Evolutionary conservation across 169 alveolate genomes (phyloP).

Genomic region (Babesia bovis): DNA sequence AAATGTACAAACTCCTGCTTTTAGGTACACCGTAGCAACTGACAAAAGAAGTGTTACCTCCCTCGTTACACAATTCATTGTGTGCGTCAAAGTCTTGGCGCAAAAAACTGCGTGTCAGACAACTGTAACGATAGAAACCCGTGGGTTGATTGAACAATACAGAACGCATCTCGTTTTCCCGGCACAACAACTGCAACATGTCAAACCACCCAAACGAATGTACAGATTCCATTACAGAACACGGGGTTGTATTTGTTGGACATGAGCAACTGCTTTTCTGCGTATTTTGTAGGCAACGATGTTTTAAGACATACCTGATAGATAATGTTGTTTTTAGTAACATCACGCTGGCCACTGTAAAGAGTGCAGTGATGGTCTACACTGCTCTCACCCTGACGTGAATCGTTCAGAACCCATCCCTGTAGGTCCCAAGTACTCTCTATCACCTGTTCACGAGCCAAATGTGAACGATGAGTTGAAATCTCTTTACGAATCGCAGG

Average conservation of each 20-base stretch:
- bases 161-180: conserved; percentile 51
- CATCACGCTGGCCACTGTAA: conserved; percentile 52
- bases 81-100: conserved; percentile 66
- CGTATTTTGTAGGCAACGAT: neutral
- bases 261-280: conserved; percentile 61
- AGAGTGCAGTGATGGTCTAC: conserved; percentile 17
- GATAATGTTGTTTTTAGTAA: conserved; percentile 47
- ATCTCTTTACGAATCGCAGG: conserved; percentile 6
- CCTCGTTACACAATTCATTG: conserved; percentile 58
- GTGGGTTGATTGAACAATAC: conserved; percentile 37
- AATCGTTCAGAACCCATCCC: conserved; percentile 21
- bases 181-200: conserved; percentile 37
- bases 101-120: conserved; percentile 41
- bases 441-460: conserved; percentile 24
- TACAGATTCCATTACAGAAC: conserved; percentile 55
- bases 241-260: conserved; percentile 27
- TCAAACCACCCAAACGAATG: conserved; percentile 40
- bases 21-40: conserved; percentile 45
- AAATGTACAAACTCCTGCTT: neutral
- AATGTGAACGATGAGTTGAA: neutral
- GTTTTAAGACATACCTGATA: conserved; percentile 30
- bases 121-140: conserved; percentile 50
- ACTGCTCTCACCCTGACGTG: conserved; percentile 2
- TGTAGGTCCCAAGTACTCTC: conserved; percentile 17
- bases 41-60: conserved; percentile 47